Base-by-base conservation (phyloP, 2,329 filamentous ascomycete genomes). In the Stemphylium lycopersici region DNA sequence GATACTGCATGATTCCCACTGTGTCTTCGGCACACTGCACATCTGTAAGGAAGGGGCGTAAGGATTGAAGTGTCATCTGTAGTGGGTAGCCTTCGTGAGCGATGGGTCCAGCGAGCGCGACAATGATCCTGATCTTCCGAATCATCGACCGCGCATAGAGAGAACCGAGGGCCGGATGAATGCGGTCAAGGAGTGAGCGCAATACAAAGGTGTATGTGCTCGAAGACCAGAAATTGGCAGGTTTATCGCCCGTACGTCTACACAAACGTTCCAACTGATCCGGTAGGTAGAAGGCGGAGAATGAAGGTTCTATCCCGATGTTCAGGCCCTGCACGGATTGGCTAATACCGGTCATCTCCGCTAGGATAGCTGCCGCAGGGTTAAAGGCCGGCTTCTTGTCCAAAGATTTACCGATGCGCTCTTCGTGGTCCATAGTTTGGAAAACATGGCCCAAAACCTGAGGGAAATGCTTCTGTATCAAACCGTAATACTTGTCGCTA, bases 11-110 rank as follows among this genome's bases (percentile, higher is more conserved):
- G 31, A 99, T 84, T 0, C 93, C 93, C 39, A 98, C 81, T 1
- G 90, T 88, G 77, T 99, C 95, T 68, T 96, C 91, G 8, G 93
- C 90, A 73, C 93, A 98, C 68, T 96, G 89, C 0, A 88, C 83
- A 63, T 98, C 89, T 1, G 88, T 88, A 5, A 98, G 79, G 62
- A 92, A 96, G 0, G 87, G 86, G 8, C 89, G 83, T 16, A 96
- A 80, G 1, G 90, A 88, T 66, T 92, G 90, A 1, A 99, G 81
- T 0, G 96, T 81, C 90, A 97, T 95, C 73, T 99, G 91, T 12
- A 97, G 74, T 10, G 91, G 90, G 69, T 98, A 98, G 0, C 89
- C 90, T 36, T 85, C 79, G 20, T 89, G 80, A n/a, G 90, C 90
- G 45, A 87, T 81, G 0, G 84, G 73, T 0, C 91, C 92, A 22